Base-by-base conservation (phyloP, 768 basidiomycete species). In the Leccinum uliginosum region DNA sequence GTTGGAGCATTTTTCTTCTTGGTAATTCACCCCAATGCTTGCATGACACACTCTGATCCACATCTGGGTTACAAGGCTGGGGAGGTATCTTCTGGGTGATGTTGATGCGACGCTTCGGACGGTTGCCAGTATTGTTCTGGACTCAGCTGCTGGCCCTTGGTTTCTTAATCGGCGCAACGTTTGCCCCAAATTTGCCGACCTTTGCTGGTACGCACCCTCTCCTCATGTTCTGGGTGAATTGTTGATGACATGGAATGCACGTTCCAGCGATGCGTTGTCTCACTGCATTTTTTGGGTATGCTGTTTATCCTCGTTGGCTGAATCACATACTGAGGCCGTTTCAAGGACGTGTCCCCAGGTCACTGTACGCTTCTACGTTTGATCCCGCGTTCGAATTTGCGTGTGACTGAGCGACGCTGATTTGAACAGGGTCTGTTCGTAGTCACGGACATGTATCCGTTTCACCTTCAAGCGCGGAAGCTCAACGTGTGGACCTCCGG, bases 401-500 rank as follows among this genome's bases (percentile, higher is more conserved):
- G 38, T 45, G 6, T 61, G 29, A 66, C 40, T 9, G 4, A 21
- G 3, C 30, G 15, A 34, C 8, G n/a, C 11, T 43, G 40, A 5
- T 54, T 29, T 19, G 6, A 49, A 50, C 35, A 77, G 76, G 78
- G 78, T 32, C 62, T 80, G 0, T 79, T 74, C 57, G 65, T 78
- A 34, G 73, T 81, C 58, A 77, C 76, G 26, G 80, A 81, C 55
- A 71, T 83, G 40, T 82, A 73, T 62, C 81, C 81, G 3, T 83
- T 82, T 67, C 81, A 82, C 55, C 71, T 79, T 12, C 80, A 82
- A 55, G 80, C 79, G 3, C 71, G 77, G 24, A 80, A 79, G 69
- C 69, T 81, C 24, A 80, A 79, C 54, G 52, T 80, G 24, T 82
- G 81, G 82, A 81, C 82, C 0, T 72, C 78, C 56, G 82, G 80